Evolutionary conservation across 2,329 filamentous ascomycete species (phyloP), one percentile per base, ranked within the genome.

Genomic region (Madurella mycetomatis): DNA sequence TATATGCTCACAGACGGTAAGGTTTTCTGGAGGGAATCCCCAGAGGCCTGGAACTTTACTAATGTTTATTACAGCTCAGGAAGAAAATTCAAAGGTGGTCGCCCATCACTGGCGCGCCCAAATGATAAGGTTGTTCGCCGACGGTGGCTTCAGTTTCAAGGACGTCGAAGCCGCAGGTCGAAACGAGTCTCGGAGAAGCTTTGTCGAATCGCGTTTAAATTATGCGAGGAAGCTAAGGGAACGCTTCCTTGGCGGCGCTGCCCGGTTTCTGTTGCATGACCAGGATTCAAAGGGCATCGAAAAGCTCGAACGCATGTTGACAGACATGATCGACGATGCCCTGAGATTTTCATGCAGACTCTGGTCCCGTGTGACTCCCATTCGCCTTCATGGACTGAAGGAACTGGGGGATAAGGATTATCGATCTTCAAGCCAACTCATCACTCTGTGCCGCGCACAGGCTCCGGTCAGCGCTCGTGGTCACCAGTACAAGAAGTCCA

Each of bases 221-320:
- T 58, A 55, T 40, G 58, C 58, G 1, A 16, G 58, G 2, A 48
- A 51, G 25, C 41, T 60, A 1, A 60, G 56, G 39, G 58, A 60
- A 7, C 46, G 48, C 1, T 60, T 60, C 41, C 53, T 60, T 11
- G 44, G 52, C 30, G 43, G 49, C 0, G 44, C 55, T 1, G 58
- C 55, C 1, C 41, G 58, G 2, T 58, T 54, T 18, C 44, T 60
- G 2, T 53, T 60, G 1, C 52, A 48, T 11, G 55, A 60, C 17
- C 55, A 58, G 19, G 47, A 55, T 15, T 46, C 58, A 1, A n/a
- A 13, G 5, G 58, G 58, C 12, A 60, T 60, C 40, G 50, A 55
- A 7, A 45, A 46, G 12, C 58, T 60, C 5, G 58, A 60, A 41
- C 37, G 45, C 15, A 25, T 16, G 34, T 47, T 60, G 5, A 31